A percentile compares a stretch with the other conserved stretches of the same genome.
These are phyloP conservation scores for Candida sanyaensis DNA, from an alignment of 1,139 yeast species.

Conservation along the genomic window DNA sequence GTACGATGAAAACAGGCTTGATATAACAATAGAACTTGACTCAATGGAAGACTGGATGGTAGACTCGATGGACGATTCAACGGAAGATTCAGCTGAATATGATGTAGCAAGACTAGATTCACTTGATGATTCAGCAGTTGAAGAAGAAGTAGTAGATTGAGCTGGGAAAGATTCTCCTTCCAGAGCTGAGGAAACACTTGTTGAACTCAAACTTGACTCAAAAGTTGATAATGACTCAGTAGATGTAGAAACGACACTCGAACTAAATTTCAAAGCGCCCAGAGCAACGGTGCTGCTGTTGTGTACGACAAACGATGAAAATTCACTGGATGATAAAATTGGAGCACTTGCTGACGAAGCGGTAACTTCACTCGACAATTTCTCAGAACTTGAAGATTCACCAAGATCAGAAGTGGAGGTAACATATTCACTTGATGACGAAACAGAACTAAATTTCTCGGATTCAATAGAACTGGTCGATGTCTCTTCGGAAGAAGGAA, in stretches of 20 bases:
- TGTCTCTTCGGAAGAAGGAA: neutral
- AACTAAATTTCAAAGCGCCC: neutral
- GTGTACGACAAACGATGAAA: neutral
- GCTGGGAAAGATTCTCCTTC: neutral
- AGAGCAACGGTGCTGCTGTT: neutral
- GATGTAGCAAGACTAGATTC: neutral
- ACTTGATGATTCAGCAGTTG: neutral
- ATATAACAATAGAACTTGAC: neutral
- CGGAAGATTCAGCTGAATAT: neutral
- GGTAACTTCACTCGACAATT: neutral
- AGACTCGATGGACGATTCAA: too few relatives aligned
- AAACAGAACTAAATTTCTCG: neutral
- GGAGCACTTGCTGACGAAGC: neutral
- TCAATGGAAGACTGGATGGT: neutral
- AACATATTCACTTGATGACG: neutral
- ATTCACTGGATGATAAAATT: neutral
- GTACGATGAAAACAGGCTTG: neutral
- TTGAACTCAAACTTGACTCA: neutral
- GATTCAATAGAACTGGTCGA: neutral
- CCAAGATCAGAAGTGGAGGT: too few relatives aligned
- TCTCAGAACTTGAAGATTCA: neutral
- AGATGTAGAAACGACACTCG: too few relatives aligned
- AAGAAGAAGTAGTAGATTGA: neutral
- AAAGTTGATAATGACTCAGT: too few relatives aligned
- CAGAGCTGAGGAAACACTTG: neutral